Conservation (phyloP, 768 basidiomycete species). For the Suillus bovinus region DNA sequence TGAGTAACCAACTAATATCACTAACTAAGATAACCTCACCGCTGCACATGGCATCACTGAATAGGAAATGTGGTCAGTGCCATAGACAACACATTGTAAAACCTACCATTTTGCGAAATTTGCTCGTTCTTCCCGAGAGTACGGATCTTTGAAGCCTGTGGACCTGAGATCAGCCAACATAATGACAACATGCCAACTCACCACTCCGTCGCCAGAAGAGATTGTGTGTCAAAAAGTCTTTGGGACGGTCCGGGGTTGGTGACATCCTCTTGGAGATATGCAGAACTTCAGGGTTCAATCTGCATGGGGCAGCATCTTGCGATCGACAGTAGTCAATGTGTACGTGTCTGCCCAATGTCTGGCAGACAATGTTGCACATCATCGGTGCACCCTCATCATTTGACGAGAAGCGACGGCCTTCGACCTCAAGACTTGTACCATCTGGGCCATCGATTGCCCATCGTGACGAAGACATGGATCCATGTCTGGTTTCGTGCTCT, state of each 20-base stretch:
- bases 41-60: slow-evolving; percentile 51
- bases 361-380: slow-evolving; percentile 60
- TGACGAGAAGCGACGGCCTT: slow-evolving; percentile 53
- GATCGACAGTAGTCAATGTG: slow-evolving; percentile 60
- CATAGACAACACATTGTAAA: background rate
- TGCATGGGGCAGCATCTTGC: slow-evolving; percentile 36
- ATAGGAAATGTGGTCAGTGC: background rate
- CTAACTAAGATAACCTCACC: slow-evolving; percentile 30
- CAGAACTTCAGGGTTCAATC: slow-evolving; percentile 40
- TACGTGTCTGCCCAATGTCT: slow-evolving; percentile 53
- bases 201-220: slow-evolving; percentile 60
- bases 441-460: slow-evolving; percentile 60
- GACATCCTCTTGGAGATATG: slow-evolving; percentile 44
- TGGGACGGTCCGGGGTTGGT: slow-evolving; percentile 47
- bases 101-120: slow-evolving; percentile 56
- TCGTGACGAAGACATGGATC: slow-evolving; percentile 58
- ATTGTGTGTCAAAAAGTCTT: slow-evolving; percentile 56
- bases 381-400: slow-evolving; percentile 62
- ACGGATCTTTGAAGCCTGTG: slow-evolving; percentile 63
- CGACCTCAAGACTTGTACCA: slow-evolving; percentile 50
- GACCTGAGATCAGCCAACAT: background rate
- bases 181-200: slow-evolving; percentile 20
- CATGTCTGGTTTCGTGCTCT: slow-evolving; percentile 64
- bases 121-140: slow-evolving; percentile 53
- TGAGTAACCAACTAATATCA: background rate